A percentile compares a stretch with the other conserved stretches of the same genome.
These are phyloP conservation scores for Stachybotrys chartarum DNA, from an alignment of 2,329 filamentous ascomycete genomes.

Conservation along the genomic window DNA sequence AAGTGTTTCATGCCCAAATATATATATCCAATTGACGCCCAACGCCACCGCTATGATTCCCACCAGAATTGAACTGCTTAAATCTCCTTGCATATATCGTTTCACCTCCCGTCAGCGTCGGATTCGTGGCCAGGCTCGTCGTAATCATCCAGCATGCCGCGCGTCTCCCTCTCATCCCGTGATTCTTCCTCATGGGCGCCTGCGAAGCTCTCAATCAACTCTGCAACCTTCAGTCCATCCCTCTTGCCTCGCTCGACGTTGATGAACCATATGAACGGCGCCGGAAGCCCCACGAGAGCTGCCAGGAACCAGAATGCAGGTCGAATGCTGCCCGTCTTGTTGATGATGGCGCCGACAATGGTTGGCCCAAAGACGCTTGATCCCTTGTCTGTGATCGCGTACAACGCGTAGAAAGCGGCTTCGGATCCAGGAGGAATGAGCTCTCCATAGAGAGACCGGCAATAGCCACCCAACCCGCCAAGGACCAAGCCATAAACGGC, in stretches of 20 bases:
- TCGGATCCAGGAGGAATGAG: slow-evolving; percentile 91
- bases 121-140: slow-evolving; percentile 11
- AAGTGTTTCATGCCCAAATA: no score
- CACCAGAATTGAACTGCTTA: neutral
- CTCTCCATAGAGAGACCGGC: slow-evolving; percentile 85
- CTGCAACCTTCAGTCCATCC: slow-evolving; percentile 59
- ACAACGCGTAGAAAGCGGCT: slow-evolving; percentile 92
- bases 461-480: slow-evolving; percentile 88
- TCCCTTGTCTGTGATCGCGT: slow-evolving; percentile 96
- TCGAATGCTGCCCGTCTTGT: slow-evolving; percentile 71
- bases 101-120: neutral
- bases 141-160: slow-evolving; percentile 20
- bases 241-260: slow-evolving; percentile 72
- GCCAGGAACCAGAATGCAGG: slow-evolving; percentile 92
- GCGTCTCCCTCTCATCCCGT: slow-evolving; percentile 13
- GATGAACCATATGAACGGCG: slow-evolving; percentile 78
- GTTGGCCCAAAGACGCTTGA: slow-evolving; percentile 89
- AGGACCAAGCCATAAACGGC: slow-evolving; percentile 90
- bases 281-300: slow-evolving; percentile 73
- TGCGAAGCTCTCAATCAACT: slow-evolving; percentile 48
- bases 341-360: slow-evolving; percentile 89
- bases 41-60: no score
- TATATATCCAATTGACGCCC: no score
- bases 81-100: neutral
- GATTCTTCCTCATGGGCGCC: slow-evolving; percentile 11